Percentiles rank a stretch among this genome's conserved stretches.
Conservation (phyloP, 2,329 filamentous ascomycete species). For the Hymenotorrendiella dingleyae region DNA sequence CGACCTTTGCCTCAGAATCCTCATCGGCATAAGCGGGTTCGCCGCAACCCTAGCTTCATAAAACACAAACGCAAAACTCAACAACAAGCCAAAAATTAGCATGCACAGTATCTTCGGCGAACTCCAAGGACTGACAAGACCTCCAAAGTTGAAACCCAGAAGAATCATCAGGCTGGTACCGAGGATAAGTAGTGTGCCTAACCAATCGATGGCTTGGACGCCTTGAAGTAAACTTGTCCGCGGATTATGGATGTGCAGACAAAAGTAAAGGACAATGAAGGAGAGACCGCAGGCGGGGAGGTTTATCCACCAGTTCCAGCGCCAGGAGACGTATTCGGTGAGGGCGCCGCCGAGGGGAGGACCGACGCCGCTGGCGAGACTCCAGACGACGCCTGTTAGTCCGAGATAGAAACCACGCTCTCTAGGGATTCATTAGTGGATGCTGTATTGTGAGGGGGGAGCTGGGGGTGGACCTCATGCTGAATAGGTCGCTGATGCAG, state of each 20-base stretch:
- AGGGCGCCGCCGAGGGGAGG: conserved; percentile 58
- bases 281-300: conserved; percentile 32
- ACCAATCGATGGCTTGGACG: conserved; percentile 52
- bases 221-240: conserved; percentile 50
- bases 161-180: conserved; percentile 76
- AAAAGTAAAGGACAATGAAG: conserved; percentile 50
- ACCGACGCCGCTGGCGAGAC: conserved; percentile 52
- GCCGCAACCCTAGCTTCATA: conserved; percentile 66
- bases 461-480: too few relatives aligned
- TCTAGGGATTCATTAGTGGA: conserved; percentile 15
- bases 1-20: conserved; percentile 60
- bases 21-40: conserved; percentile 71
- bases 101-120: conserved; percentile 72
- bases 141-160: conserved; percentile 77
- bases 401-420: conserved; percentile 55
- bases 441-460: too few relatives aligned
- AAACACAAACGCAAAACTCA: conserved; percentile 53
- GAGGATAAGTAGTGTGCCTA: conserved; percentile 56
- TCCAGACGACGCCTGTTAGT: conserved; percentile 55
- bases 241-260: conserved; percentile 58
- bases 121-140: conserved; percentile 61
- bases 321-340: conserved; percentile 52
- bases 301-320: conserved; percentile 59
- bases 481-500: conserved; percentile 1
- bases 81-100: conserved; percentile 63